phyloP scores from a whole-genome alignment of 176 grass and related monocot species.

The Oryza nivara region DNA sequence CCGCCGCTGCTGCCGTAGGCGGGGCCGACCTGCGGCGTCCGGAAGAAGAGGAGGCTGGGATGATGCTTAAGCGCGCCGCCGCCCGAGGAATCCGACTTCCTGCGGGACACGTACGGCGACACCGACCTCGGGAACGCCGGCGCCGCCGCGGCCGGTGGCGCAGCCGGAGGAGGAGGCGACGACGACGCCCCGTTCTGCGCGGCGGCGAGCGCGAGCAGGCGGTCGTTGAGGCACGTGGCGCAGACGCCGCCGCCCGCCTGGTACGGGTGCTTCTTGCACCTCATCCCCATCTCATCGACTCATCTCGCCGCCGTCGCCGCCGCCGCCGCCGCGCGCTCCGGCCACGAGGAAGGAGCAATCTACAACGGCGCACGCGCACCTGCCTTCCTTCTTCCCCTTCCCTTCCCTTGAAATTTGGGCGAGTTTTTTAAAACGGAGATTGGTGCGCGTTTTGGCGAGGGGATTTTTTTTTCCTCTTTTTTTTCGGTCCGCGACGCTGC shows the following conservation, averaged over 20 bases:
- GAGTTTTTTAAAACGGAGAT: constrained; percentile 13
- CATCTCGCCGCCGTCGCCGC: neutral
- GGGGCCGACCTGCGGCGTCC: constrained; percentile 84
- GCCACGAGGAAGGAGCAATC: constrained; percentile 17
- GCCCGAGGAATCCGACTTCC: constrained; percentile 55
- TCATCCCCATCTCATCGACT: constrained; percentile 56
- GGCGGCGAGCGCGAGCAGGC: constrained; percentile 71
- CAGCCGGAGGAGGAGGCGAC: neutral
- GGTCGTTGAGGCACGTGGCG: constrained; percentile 89
- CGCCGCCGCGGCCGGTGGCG: neutral
- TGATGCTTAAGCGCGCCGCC: constrained; percentile 36
- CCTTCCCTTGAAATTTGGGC: constrained; percentile 31
- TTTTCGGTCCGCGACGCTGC: neutral
- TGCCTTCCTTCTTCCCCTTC: neutral
- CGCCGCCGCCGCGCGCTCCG: constrained; percentile 13
- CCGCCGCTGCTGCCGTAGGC: constrained; percentile 30
- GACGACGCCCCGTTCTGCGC: constrained; percentile 60
- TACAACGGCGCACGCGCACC: constrained; percentile 24
- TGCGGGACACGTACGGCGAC: constrained; percentile 64
- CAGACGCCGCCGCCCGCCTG: constrained; percentile 78
- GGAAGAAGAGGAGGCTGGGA: constrained; percentile 69
- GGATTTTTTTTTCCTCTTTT: constrained; percentile 34
- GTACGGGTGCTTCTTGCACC: constrained; percentile 81
- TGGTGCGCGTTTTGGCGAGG: neutral
- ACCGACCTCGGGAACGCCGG: constrained; percentile 66